Base-by-base conservation (phyloP, 371 early-diverging fungal genomes). In the Capillidium rhysosporum region DNA sequence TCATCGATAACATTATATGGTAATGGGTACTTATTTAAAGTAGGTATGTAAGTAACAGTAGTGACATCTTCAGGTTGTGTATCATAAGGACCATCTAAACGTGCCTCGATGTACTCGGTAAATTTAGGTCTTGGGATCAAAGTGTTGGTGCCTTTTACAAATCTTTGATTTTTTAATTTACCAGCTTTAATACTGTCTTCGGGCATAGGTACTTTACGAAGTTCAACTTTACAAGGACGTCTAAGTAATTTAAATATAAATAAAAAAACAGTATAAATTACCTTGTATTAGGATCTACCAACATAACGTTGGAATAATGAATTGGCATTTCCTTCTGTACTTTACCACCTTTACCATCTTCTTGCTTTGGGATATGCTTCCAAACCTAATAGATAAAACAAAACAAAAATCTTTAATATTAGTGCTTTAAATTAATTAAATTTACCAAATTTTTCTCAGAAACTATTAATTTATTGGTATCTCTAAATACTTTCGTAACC, bases 241-340 rank as follows among this genome's bases (percentile, higher is more conserved):
- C 64, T 68, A 57, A 20, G 4, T 4, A 34, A 28, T 1, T 38
- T 14, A 29, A 62, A 56, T 1, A 61, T 60, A 8, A 21, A 18
- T 8, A 18, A 7, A 16, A 14, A 18, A n/a, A n/a, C n/a, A n/a
- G n/a, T n/a, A n/a, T n/a, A n/a, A n/a, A n/a, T n/a, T n/a, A 72
- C 76, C 67, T 65, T 8, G 64, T 63, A 24, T 59, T 64, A 3
- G 82, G 80, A 57, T 83, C 81, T 14, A 82, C 61, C 49, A 80
- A 58, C 12, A 69, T 67, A 0, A 83, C 74, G 56, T 80, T 72
- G 8, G 75, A 66, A 52, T 77, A 71, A 52, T 73, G 76, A 30
- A 83, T 70, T 12, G 80, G 79, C 59, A 71, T 71, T 56, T 78
- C 79, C 54, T 70, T 71, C 52, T 69, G 72, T 39, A 77, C 51